Evolutionary conservation across 2,329 filamentous ascomycete species (phyloP).

Genomic region (Fonsecaea pugnacius): DNA sequence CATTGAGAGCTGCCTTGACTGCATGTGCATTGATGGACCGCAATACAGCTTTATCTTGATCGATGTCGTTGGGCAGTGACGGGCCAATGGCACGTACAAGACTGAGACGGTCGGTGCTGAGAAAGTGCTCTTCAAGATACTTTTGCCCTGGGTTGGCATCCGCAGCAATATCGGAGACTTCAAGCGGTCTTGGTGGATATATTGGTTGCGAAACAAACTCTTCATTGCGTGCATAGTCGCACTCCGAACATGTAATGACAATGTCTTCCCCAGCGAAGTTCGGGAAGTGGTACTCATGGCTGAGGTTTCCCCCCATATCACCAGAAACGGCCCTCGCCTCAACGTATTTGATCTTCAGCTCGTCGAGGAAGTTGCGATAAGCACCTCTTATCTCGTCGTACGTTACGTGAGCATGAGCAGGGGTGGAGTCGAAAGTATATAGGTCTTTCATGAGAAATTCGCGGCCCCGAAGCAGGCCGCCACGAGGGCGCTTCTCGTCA

Average conservation of each 20-base stretch:
- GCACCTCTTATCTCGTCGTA: conserved; percentile 75
- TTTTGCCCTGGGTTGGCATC: not conserved
- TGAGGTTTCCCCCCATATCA: conserved; percentile 91
- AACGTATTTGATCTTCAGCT: conserved; percentile 80
- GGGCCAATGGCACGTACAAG: conserved; percentile 18
- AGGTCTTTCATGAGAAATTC: conserved; percentile 99
- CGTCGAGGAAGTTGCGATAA: conserved; percentile 78
- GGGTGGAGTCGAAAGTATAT: conserved; percentile 84
- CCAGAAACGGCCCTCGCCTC: conserved; percentile 90
- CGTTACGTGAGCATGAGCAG: conserved; percentile 72
- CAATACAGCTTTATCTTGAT: not conserved
- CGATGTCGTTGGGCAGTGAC: conserved; percentile 2
- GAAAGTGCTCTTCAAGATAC: conserved; percentile 24
- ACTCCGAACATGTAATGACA: conserved; percentile 74
- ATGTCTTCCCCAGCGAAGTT: conserved; percentile 82
- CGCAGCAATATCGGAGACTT: not conserved
- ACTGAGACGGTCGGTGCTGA: conserved; percentile 31
- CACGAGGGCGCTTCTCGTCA: conserved; percentile 85
- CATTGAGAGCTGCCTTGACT: conserved; percentile 61
- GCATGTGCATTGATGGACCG: conserved; percentile 60
- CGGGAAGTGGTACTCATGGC: conserved; percentile 91
- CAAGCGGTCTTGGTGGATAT: conserved; percentile 10
- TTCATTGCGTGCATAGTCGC: conserved; percentile 80
- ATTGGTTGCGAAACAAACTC: conserved; percentile 68
- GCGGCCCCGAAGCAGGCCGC: conserved; percentile 82